Conservation (phyloP, 306 rosid species). For the Vachellia pachyceras region DNA sequence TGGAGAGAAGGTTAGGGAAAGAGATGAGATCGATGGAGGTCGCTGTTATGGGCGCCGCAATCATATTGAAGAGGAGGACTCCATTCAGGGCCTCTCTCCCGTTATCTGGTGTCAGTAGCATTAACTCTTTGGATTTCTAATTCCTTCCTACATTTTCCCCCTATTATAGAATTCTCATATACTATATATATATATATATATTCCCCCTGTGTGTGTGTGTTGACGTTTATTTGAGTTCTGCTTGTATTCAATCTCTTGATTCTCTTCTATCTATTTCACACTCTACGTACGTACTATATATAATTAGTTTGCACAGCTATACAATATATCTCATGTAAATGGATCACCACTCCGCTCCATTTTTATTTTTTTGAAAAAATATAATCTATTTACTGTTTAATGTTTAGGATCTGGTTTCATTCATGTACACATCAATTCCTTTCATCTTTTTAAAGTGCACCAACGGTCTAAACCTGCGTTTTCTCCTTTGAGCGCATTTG, state of each 20-base stretch:
- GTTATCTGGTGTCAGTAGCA: conserved; percentile 44
- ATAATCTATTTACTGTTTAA: too few species aligned
- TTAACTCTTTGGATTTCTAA: neutral
- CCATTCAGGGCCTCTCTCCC: conserved; percentile 35
- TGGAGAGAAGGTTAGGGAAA: neutral
- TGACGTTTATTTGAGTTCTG: neutral
- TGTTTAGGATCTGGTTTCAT: neutral
- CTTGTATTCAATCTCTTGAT: neutral
- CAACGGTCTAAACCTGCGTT: neutral
- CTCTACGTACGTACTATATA: neutral
- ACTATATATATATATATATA: neutral
- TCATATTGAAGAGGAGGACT: neutral
- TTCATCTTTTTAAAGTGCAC: neutral
- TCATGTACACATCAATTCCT: neutral
- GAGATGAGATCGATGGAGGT: conserved; percentile 10
- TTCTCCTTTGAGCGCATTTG: neutral
- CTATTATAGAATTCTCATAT: neutral
- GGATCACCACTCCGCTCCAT: too few species aligned
- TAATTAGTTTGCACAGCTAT: neutral
- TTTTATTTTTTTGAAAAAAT: too few species aligned
- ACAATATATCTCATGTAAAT: too few species aligned
- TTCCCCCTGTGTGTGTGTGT: neutral
- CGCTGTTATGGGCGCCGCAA: conserved; percentile 47
- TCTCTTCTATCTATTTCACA: neutral
- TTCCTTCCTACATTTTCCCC: neutral